Evolutionary conservation across 495 filamentous ascomycete species (phyloP), one percentile per base, ranked within the genome.

Genomic region (Peziza echinospora): DNA sequence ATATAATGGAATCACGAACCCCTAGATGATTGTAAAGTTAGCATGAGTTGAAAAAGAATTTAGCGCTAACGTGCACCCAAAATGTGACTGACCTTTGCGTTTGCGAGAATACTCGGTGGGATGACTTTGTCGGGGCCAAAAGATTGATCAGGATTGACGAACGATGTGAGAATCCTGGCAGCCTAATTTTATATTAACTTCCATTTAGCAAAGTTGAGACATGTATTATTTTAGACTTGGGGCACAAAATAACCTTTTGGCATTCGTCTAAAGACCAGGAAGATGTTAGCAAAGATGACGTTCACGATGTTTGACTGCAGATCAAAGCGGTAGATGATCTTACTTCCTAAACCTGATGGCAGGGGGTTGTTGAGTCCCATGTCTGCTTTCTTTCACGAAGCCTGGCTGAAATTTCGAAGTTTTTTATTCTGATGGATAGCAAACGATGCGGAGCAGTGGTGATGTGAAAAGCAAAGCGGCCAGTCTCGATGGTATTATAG

Each of bases 91-190:
- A 89, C 84, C 76, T 96, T 94, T 53, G 89, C 91, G 56, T 79
- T 77, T 37, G 82, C 77, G 50, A 97, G 74, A 54, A 97, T 73
- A 39, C 80, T 73, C 2, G 91, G 89, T 34, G 89, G 89, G 60
- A 97, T 97, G 58, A 97, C 75, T 64, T 96, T 96, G 61, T 97
- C 89, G 26, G 89, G 89, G 3, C 87, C 84, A 62, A 96, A 94
- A 10, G 91, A 68, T 69, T 96, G 89, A 53, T 74, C 73, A 16
- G 89, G 91, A 58, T 97, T 89, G 54, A 97, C 72, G 56, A 97
- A 97, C 4, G 87, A 93, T 30, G 83, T 72, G 41, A 97, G 73
- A 54, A 96, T 94, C 67, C 89, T 93, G 49, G 78, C 80, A 52
- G 78, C 82, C 30, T 37, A 37, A 5, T n/a, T n/a, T 8, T 34